Percentiles rank a stretch among this genome's conserved stretches.
phyloP scores from a whole-genome alignment of 306 rosid genomes.

The Vigna trinervia region DNA sequence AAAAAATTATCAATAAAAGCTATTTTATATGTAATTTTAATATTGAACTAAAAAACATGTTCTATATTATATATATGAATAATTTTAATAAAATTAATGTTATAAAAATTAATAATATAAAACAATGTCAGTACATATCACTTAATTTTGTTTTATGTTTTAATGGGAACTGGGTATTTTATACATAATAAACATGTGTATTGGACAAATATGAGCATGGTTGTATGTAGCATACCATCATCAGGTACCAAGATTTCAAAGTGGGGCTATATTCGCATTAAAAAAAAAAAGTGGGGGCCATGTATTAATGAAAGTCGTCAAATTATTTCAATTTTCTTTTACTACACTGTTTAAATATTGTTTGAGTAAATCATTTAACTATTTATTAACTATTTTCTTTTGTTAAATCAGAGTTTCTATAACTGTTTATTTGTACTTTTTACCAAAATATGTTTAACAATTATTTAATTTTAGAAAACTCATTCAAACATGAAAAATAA shows the following conservation, averaged over 20 bases:
- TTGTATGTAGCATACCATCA: not conserved
- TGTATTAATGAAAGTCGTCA: not conserved
- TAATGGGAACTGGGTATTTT: not conserved
- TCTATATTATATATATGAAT: not conserved
- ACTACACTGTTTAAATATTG: not conserved
- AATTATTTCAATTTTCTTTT: not conserved
- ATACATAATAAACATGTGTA: not conserved
- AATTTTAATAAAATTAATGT: too few relatives aligned
- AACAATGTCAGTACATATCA: not conserved
- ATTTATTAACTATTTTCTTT: not conserved
- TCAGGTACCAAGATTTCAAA: conserved; percentile 4
- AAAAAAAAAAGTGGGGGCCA: not conserved
- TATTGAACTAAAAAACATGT: not conserved
- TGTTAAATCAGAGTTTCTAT: not conserved
- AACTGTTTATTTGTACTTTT: not conserved
- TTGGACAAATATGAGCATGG: not conserved
- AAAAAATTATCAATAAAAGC: too few relatives aligned
- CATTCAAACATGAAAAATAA: too few relatives aligned
- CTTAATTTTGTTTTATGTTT: not conserved
- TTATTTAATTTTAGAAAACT: too few relatives aligned
- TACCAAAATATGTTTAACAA: too few relatives aligned
- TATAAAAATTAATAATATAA: too few relatives aligned
- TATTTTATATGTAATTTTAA: too few relatives aligned
- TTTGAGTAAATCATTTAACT: not conserved
- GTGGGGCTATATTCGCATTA: not conserved